phyloP scores from a whole-genome alignment of 441 rosid genomes.

The Macaranga tanarius region DNA sequence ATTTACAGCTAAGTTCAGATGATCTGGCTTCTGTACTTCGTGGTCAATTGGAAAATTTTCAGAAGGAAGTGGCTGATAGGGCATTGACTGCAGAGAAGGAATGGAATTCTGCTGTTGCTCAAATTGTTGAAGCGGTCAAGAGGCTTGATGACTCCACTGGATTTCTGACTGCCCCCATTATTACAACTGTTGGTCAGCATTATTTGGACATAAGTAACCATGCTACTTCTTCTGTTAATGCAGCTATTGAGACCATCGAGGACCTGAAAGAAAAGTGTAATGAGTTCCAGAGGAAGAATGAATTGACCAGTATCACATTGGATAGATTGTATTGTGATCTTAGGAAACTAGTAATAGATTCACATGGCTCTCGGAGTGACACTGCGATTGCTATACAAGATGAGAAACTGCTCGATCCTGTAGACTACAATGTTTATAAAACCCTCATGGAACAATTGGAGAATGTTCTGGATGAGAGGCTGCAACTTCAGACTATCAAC shows the following conservation, averaged over 20 bases:
- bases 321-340: constrained; percentile 48
- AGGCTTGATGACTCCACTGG: constrained; percentile 61
- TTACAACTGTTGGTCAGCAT: constrained; percentile 34
- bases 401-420: constrained; percentile 39
- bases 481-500: constrained; percentile 56
- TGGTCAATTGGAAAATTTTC: constrained; percentile 55
- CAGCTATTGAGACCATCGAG: constrained; percentile 54
- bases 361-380: constrained; percentile 42
- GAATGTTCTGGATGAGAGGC: constrained; percentile 57
- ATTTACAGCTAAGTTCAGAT: constrained; percentile 50
- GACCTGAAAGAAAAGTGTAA: constrained; percentile 54
- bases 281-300: constrained; percentile 50
- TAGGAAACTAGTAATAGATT: constrained; percentile 49
- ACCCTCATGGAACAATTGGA: constrained; percentile 52
- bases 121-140: constrained; percentile 51
- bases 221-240: constrained; percentile 54
- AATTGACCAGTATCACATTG: constrained; percentile 39
- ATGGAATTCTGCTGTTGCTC: constrained; percentile 47
- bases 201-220: constrained; percentile 44
- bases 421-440: constrained; percentile 46
- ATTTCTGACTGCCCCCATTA: constrained; percentile 28
- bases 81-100: constrained; percentile 54
- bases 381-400: constrained; percentile 31
- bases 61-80: constrained; percentile 57
- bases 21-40: constrained; percentile 45